Evolutionary conservation across 805 yeast genomes (phyloP), one percentile per base, ranked within the genome.

Genomic region (Kodamaea neixiangensis): DNA sequence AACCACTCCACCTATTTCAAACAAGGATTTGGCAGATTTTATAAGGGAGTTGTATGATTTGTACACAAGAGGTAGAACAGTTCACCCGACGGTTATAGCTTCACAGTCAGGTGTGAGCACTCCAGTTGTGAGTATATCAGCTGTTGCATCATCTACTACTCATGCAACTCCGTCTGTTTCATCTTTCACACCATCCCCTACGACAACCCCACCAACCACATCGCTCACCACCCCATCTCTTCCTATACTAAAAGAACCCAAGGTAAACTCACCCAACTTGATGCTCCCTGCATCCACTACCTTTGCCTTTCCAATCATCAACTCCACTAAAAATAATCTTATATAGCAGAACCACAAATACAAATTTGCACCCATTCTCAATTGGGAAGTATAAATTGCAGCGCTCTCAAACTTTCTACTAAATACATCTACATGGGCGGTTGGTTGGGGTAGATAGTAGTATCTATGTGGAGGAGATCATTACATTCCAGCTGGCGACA

Each of bases 301-400:
- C n/a, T 37, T 17, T 17, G 13, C 21, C 9, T 10, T 37, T 5
- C 41, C 41, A 6, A 37, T 19, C 13, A 15, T 37, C 19, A 37
- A 25, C 31, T 25, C 31, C 11, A 25, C 31, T 5, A 9, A 9
- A 25, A 5, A 25, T 25, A 25, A 25, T 4, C 11, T 25, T 25
- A 9, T 25, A 25, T 25, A 25, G 31, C 10, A 10, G 3, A 19
- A 15, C 19, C 41, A 37, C 41, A 37, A 37, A 37, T 37, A 37
- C 41, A 37, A 17, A 25, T 37, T 37, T 17, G 41, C 41, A 37
- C 21, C 41, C 41, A 37, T 37, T 34, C 41, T 37, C 41, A 15
- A 37, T 37, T 13, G 41, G 41, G 19, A 37, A 37, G 21, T 37
- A 37, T 37, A 37, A 37, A 37, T 37, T 17, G 21, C 41, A 34